Percentiles rank a stretch among this genome's conserved stretches.
phyloP scores from a whole-genome alignment of 2,329 filamentous ascomycete genomes.

The Aureobasidium sp. region DNA sequence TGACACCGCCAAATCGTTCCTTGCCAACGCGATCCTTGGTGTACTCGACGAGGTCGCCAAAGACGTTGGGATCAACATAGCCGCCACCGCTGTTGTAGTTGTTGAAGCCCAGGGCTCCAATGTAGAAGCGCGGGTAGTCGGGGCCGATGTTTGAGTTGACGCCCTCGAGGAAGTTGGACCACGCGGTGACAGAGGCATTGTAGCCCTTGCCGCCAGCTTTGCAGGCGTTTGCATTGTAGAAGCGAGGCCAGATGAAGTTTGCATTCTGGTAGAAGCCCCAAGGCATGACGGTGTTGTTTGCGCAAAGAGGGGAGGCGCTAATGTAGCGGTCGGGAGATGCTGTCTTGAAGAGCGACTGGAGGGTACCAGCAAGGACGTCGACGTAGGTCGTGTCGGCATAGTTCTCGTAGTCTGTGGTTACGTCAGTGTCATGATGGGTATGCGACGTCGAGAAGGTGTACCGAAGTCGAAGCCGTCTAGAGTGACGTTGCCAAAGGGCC shows the following conservation, averaged over 20 bases:
- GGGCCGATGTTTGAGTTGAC: not conserved
- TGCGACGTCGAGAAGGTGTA: not conserved
- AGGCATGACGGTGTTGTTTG: constrained; percentile 10
- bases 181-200: constrained; percentile 5
- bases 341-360: constrained; percentile 6
- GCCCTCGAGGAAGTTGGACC: constrained; percentile 1
- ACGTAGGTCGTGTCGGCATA: not conserved
- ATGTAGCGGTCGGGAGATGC: not conserved
- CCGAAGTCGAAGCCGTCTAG: constrained; percentile 49
- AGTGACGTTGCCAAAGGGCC: constrained; percentile 42
- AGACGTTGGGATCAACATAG: not conserved
- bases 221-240: constrained; percentile 14
- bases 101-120: constrained; percentile 8
- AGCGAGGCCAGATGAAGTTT: constrained; percentile 15
- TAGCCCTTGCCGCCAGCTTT: not conserved
- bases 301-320: constrained; percentile 5
- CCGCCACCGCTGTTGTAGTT: constrained; percentile 6
- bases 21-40: not conserved
- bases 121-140: constrained; percentile 9
- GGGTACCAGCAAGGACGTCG: not conserved
- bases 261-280: constrained; percentile 10
- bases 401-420: not conserved
- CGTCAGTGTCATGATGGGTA: not conserved
- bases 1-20: constrained; percentile 6
- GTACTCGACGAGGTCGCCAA: not conserved